These are phyloP conservation scores for Colletotrichum sp. DNA, from an alignment of 2,329 filamentous ascomycete genomes.

Conservation along the genomic window DNA sequence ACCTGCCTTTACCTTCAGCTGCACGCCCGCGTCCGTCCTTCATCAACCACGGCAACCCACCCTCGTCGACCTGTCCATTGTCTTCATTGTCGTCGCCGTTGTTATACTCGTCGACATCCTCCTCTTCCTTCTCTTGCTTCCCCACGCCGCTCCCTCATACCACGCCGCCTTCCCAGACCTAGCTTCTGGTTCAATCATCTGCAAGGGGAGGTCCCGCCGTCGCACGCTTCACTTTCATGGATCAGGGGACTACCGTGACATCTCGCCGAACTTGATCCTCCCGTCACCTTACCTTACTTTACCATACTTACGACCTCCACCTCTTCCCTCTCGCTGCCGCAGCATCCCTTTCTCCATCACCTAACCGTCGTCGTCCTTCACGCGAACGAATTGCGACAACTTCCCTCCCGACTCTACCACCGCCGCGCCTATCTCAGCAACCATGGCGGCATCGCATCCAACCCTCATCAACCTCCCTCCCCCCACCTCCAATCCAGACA, in stretches of 20 bases:
- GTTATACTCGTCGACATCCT: neutral
- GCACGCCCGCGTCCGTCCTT: neutral
- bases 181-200: neutral
- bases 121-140: neutral
- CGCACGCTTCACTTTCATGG: slow-evolving; percentile 11
- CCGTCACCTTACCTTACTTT: neutral
- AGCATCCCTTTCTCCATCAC: neutral
- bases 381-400: neutral
- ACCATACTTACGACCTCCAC: neutral
- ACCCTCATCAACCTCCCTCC: slow-evolving; percentile 86
- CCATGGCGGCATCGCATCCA: slow-evolving; percentile 52
- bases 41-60: neutral
- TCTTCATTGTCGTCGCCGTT: neutral
- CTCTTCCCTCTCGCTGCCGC: neutral
- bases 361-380: neutral
- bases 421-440: neutral
- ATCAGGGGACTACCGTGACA: neutral
- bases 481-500: slow-evolving; percentile 81
- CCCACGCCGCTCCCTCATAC: neutral
- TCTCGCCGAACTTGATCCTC: neutral
- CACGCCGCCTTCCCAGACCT: neutral
- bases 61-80: neutral
- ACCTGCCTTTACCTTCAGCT: neutral
- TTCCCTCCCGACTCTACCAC: neutral
- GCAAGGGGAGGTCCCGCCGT: neutral